A percentile compares a stretch with the other conserved stretches of the same genome.
These are phyloP conservation scores for Arachis hypogaea DNA, from an alignment of 306 rosid species.

Conservation along the genomic window DNA sequence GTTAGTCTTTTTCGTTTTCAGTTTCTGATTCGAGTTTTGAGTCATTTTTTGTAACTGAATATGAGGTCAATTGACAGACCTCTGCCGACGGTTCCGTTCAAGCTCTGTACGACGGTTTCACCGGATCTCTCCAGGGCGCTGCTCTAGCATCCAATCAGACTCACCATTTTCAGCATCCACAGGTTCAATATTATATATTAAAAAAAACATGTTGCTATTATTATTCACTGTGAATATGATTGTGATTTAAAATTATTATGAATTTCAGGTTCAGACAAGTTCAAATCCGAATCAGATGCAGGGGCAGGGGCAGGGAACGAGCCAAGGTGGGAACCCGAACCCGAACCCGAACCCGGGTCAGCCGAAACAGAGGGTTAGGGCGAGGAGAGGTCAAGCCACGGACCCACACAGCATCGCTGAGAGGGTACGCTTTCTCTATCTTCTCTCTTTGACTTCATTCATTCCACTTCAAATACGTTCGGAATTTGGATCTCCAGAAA, in stretches of 20 bases:
- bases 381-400: conserved; percentile 96
- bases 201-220: not conserved
- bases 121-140: conserved; percentile 57
- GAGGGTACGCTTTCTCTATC: conserved; percentile 54
- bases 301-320: conserved; percentile 49
- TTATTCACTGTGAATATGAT: not conserved
- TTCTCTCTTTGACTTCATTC: not conserved
- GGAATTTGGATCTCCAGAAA: conserved; percentile 45
- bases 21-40: not conserved
- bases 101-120: conserved; percentile 59
- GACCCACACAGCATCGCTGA: conserved; percentile 99
- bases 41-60: conserved; percentile 9
- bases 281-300: conserved; percentile 32
- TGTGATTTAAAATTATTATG: not conserved
- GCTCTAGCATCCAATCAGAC: conserved; percentile 50
- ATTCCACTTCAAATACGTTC: conserved; percentile 27
- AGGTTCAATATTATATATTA: conserved; percentile 33
- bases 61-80: not conserved
- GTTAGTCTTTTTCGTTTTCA: conserved; percentile 31
- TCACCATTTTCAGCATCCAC: conserved; percentile 69
- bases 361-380: conserved; percentile 90
- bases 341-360: conserved; percentile 56
- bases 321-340: conserved; percentile 42
- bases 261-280: conserved; percentile 49
- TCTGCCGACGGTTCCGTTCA: conserved; percentile 53